Base-by-base conservation (phyloP, 23 red algal genomes). In the Gracilaria caudata region DNA sequence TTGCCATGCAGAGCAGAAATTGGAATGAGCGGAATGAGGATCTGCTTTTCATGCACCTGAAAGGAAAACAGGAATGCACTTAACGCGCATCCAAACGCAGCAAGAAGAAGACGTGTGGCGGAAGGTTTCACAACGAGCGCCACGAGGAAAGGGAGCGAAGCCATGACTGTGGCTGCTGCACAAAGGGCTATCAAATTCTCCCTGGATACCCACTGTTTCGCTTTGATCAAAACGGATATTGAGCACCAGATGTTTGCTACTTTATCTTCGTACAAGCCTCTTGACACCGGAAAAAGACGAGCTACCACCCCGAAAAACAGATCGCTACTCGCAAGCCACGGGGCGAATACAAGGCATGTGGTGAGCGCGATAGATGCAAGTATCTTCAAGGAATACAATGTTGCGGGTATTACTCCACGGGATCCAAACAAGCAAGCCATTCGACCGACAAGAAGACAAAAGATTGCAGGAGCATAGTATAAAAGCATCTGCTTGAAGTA, bases 21-120 rank as follows among this genome's bases (percentile, higher is more conserved):
- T 20, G 94, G 88, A 39, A 81, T 40, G 14, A 96, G 77, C 44
- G 93, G 84, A 36, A 96, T 72, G 34, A 99, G 90, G 39, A 99
- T 90, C 44, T 99, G 97, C 82, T 99, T 99, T 51, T 99, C 97
- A 77, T 99, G 97, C 29, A 99, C 97, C 40, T 99, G 97, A 80
- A 82, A 99, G 10, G 90, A 79, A 38, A 95, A 96, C 41, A 99
- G 79, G 55, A 76, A 99, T 38, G 85, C 89, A 36, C 71, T 75
- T 30, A 95, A 65, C 32, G 97, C 45, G 36, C 86, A 94, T 38
- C 89, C 94, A 38, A 81, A 65, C 24, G 76, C 45, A n/a, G 88
- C 76, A 17, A 94, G 44, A 10, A 88, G 59, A 57, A 97, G 39
- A 3, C 70, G 57, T 3, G 49, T 64, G 21, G 75, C 8, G 4